Conservation (phyloP, 176 grass and related monocot species). For the Juncus inflexus region DNA sequence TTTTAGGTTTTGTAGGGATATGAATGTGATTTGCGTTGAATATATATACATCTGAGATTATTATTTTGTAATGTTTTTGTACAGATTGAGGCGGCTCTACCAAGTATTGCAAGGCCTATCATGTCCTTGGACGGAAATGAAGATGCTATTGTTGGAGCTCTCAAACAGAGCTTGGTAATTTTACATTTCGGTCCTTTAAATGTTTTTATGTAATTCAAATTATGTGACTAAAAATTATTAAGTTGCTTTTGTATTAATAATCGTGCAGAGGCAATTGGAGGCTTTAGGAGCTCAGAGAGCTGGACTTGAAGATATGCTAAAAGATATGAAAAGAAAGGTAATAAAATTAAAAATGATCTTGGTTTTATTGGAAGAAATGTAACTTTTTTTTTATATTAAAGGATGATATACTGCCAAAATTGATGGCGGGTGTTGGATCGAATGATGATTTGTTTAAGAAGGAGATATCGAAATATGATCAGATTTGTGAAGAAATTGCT, state of each 20-base stretch:
- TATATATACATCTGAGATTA: too few relatives aligned
- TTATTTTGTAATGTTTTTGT: constrained; percentile 18
- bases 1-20: too few relatives aligned
- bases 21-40: too few relatives aligned
- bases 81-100: constrained; percentile 98
- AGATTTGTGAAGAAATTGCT: constrained; percentile 88
- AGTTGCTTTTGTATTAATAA: neutral
- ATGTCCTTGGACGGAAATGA: constrained; percentile 99
- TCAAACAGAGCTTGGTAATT: constrained; percentile 98
- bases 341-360: constrained; percentile 9
- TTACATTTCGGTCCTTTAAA: neutral
- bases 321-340: constrained; percentile 99
- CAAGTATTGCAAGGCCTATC: constrained; percentile 96
- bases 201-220: constrained; percentile 8
- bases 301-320: constrained; percentile 97
- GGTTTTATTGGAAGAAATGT: constrained; percentile 20
- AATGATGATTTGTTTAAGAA: constrained; percentile 97
- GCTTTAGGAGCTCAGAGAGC: constrained; percentile 88
- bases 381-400: constrained; percentile 31
- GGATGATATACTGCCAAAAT: constrained; percentile 96
- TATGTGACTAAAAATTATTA: neutral
- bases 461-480: constrained; percentile 82
- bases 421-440: constrained; percentile 84
- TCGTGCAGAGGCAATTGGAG: constrained; percentile 84
- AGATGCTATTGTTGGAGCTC: constrained; percentile 91